Conservation (phyloP, 2,329 filamentous ascomycete genomes). For the Ceratocystiopsis sp. region DNA sequence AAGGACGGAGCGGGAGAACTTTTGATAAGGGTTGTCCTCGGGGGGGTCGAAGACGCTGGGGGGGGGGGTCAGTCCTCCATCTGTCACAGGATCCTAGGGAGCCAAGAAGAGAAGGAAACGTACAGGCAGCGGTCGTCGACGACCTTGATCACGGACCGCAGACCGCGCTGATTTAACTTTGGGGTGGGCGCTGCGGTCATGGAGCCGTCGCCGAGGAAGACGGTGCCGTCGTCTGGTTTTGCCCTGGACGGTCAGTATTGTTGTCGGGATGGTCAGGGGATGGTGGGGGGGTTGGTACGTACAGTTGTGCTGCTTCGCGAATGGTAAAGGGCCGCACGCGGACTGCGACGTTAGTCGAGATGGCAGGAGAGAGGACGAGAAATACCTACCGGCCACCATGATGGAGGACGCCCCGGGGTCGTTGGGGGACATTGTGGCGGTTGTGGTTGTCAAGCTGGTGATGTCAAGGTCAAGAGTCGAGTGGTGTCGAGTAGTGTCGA, state of each 20-base stretch:
- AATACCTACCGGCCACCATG: slow-evolving; percentile 32
- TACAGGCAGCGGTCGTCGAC: slow-evolving; percentile 93
- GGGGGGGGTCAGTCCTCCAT: no score
- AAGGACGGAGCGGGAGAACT: slow-evolving; percentile 67
- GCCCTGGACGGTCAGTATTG: slow-evolving; percentile 23
- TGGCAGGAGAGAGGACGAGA: background rate
- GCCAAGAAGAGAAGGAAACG: slow-evolving; percentile 23
- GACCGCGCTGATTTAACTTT: slow-evolving; percentile 70
- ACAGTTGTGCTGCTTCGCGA: slow-evolving; percentile 85
- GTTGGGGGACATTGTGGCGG: slow-evolving; percentile 16
- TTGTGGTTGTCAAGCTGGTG: no score
- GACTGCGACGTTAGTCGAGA: slow-evolving; percentile 26
- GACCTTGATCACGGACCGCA: slow-evolving; percentile 86
- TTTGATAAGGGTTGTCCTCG: slow-evolving; percentile 82
- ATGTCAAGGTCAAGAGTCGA: no score
- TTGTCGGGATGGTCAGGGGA: background rate
- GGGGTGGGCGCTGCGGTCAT: slow-evolving; percentile 74
- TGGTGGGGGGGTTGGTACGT: slow-evolving; percentile 13
- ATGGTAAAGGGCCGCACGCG: slow-evolving; percentile 63
- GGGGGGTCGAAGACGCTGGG: slow-evolving; percentile 87
- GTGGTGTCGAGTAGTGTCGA: background rate
- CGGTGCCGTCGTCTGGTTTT: slow-evolving; percentile 61
- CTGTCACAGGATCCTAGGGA: no score
- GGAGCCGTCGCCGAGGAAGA: slow-evolving; percentile 95
- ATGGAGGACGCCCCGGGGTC: slow-evolving; percentile 40